A percentile compares a stretch with the other conserved stretches of the same genome.
phyloP scores from a whole-genome alignment of 495 filamentous ascomycete species.

The Halenospora varia region DNA sequence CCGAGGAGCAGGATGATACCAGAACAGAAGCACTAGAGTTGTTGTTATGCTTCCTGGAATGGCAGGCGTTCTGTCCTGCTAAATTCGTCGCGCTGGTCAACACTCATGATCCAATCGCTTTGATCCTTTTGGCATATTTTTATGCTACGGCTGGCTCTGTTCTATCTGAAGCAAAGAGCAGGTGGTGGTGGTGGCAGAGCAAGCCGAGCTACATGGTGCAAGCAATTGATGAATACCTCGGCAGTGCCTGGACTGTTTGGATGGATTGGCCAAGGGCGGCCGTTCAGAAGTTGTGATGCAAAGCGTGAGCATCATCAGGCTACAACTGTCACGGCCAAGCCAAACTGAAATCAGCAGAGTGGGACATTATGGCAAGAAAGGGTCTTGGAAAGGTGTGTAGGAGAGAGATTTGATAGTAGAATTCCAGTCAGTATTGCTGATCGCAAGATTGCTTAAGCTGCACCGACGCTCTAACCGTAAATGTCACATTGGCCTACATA shows the following conservation, averaged over 20 bases:
- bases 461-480: no score
- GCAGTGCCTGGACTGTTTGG: neutral
- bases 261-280: conserved; percentile 1
- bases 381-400: no score
- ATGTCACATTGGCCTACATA: no score
- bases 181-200: conserved; percentile 11
- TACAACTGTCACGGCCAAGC: no score
- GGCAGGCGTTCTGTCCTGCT: conserved; percentile 5
- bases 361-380: no score
- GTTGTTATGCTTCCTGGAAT: conserved; percentile 2
- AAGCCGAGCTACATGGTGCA: conserved; percentile 8
- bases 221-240: neutral
- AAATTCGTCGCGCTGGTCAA: conserved; percentile 6
- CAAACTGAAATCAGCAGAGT: no score
- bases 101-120: conserved; percentile 6
- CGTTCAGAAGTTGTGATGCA: no score
- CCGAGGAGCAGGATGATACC: neutral
- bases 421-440: no score
- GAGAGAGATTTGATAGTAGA: no score
- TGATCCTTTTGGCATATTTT: conserved; percentile 7
- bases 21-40: neutral
- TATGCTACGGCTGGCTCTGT: conserved; percentile 8
- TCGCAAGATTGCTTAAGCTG: no score
- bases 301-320: no score
- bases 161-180: neutral